A percentile compares a stretch with the other conserved stretches of the same genome.
Conservation (phyloP, 1,284 basidiomycete species). For the Leccinum solheimii region DNA sequence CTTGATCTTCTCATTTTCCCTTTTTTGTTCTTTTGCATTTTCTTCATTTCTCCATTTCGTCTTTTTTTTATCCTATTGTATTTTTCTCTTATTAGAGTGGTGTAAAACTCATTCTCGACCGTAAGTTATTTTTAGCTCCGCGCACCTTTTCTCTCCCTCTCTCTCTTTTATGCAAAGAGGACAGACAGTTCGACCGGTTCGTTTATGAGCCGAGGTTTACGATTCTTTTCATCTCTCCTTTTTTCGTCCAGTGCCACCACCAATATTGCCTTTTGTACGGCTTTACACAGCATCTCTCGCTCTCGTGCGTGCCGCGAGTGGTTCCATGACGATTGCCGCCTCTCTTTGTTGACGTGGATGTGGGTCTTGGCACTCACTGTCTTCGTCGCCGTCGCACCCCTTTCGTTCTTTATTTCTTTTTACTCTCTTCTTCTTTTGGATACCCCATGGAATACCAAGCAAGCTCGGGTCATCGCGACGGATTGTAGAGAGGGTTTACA, state of each 20-base stretch:
- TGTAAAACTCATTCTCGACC: constrained; percentile 15
- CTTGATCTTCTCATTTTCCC: not conserved
- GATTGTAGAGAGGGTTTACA: constrained; percentile 16
- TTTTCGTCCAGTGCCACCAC: not conserved
- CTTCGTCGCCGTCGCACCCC: not conserved
- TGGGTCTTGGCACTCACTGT: constrained; percentile 4
- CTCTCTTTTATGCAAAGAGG: constrained; percentile 8
- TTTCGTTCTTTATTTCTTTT: not conserved
- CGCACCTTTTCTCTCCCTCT: not conserved
- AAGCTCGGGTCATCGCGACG: constrained; percentile 4
- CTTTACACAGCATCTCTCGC: not conserved
- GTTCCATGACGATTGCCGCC: not conserved
- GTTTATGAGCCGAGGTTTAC: not conserved
- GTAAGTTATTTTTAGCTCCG: constrained; percentile 25
- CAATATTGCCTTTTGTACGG: not conserved
- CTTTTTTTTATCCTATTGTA: constrained; percentile 32
- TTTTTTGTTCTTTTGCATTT: not conserved
- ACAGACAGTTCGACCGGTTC: not conserved
- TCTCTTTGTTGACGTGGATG: not conserved
- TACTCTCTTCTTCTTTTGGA: constrained; percentile 12
- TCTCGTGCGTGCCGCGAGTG: not conserved
- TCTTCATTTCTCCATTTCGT: not conserved
- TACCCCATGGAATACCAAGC: constrained; percentile 23
- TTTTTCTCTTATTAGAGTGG: constrained; percentile 12
- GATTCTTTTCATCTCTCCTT: not conserved